Percentiles rank a stretch among this genome's conserved stretches.
phyloP scores from a whole-genome alignment of 805 yeast species.

The Zygosaccharomyces rouxii region DNA sequence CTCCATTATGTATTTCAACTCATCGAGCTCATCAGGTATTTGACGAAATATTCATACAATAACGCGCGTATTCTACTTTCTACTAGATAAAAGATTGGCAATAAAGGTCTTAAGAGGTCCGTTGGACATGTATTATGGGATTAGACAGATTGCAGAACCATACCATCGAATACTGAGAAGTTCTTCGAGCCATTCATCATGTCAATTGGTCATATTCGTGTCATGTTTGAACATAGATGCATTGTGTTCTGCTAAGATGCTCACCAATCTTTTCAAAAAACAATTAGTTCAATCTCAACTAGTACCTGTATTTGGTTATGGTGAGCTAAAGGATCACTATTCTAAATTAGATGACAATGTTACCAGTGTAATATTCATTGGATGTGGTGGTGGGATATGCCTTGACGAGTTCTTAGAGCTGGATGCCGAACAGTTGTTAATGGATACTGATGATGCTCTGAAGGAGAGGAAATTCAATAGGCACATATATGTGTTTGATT shows the following conservation, averaged over 20 bases:
- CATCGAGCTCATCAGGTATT: not conserved
- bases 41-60: not conserved
- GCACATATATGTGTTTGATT: constrained; percentile 78
- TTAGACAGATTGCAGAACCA: constrained; percentile 60
- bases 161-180: constrained; percentile 64
- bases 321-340: constrained; percentile 66
- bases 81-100: not conserved
- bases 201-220: constrained; percentile 80
- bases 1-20: not conserved
- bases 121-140: constrained; percentile 63
- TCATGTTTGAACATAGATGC: constrained; percentile 91
- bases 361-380: constrained; percentile 70
- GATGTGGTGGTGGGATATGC: constrained; percentile 93
- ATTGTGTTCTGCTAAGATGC: constrained; percentile 77
- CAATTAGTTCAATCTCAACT: constrained; percentile 83
- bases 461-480: constrained; percentile 41
- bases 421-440: constrained; percentile 49
- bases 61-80: constrained; percentile 2
- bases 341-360: constrained; percentile 66
- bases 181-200: constrained; percentile 88
- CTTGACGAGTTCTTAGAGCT: constrained; percentile 68
- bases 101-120: not conserved
- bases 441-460: constrained; percentile 28
- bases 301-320: constrained; percentile 89
- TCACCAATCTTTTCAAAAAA: constrained; percentile 65